phyloP scores from a whole-genome alignment of 2,329 filamentous ascomycete genomes.

The Verticillium nonalfalfae region DNA sequence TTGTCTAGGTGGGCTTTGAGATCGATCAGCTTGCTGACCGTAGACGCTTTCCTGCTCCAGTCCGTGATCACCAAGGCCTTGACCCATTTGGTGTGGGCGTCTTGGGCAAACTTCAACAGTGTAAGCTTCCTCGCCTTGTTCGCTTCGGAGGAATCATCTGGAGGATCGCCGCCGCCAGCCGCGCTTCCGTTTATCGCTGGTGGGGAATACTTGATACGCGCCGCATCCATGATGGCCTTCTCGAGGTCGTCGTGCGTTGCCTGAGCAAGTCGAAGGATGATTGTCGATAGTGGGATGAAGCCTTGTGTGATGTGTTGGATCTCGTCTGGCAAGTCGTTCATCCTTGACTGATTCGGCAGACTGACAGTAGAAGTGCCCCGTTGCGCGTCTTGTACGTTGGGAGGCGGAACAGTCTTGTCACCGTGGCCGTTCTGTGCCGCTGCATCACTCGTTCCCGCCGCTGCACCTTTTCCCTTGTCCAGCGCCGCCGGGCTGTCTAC shows the following conservation, averaged over 20 bases:
- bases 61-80: slow-evolving; percentile 86
- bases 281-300: slow-evolving; percentile 67
- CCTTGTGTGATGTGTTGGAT: slow-evolving; percentile 67
- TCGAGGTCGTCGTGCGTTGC: slow-evolving; percentile 74
- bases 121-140: slow-evolving; percentile 71
- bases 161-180: slow-evolving; percentile 25
- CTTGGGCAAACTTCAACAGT: slow-evolving; percentile 72
- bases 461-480: slow-evolving; percentile 25
- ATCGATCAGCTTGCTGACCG: slow-evolving; percentile 84
- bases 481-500: background rate
- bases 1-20: slow-evolving; percentile 68
- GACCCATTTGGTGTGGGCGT: slow-evolving; percentile 80
- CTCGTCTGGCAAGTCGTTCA: slow-evolving; percentile 55
- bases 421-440: background rate
- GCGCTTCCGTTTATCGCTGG: slow-evolving; percentile 44
- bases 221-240: slow-evolving; percentile 63
- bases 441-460: background rate
- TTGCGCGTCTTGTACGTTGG: background rate
- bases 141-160: slow-evolving; percentile 53
- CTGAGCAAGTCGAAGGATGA: slow-evolving; percentile 76
- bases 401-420: background rate
- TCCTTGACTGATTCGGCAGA: slow-evolving; percentile 16
- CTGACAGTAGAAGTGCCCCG: background rate
- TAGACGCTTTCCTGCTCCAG: slow-evolving; percentile 75
- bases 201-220: slow-evolving; percentile 56